Evolutionary conservation across 805 yeast species (phyloP), one percentile per base, ranked within the genome.

Genomic region (Kuraishia ogatae): DNA sequence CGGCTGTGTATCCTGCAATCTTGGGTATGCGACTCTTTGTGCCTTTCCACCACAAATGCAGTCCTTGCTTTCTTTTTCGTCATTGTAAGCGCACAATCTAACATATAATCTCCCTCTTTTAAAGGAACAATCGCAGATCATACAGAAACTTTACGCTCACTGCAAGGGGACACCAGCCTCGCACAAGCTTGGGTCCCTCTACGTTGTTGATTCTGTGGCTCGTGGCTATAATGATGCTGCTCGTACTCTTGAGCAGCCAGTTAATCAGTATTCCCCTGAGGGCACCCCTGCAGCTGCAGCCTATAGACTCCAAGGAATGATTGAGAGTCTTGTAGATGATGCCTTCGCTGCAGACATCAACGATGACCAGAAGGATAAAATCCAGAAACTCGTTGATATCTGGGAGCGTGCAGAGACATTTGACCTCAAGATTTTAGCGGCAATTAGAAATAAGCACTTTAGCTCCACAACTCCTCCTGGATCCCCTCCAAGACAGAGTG

Each of bases 321-420:
- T 91, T 59, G 85, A 82, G 63, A 76, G 78, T 50, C 68, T 89
- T 55, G 69, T 89, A 58, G 82, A 81, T 59, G 85, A 84, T 62
- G 82, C 89, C 29, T 70, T 85, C 60, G 74, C 78, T 48, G 75
- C 82, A 58, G 71, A 77, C 48, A 67, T 66, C 57, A 68, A 60
- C 57, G 76, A 72, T 55, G 87, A 77, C 65, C 87, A 75, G 70
- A 80, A 70, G 66, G 90, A 83, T 57, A 94, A 92, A 69, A 81
- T 91, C 62, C 75, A 84, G 63, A 93, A 91, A 71, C 77, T 94
- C 61, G 80, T 94, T 60, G 96, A 89, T 59, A 92, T 94, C 63
- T 94, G 99, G 99, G 89, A 83, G 61, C 83, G 89, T 60, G 86
- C 91, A 43, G 83, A 82, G 49, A 87, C 97, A 17, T 93, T 94